Conservation (phyloP, 768 basidiomycete species). For the Gloeophyllum trabeum region DNA sequence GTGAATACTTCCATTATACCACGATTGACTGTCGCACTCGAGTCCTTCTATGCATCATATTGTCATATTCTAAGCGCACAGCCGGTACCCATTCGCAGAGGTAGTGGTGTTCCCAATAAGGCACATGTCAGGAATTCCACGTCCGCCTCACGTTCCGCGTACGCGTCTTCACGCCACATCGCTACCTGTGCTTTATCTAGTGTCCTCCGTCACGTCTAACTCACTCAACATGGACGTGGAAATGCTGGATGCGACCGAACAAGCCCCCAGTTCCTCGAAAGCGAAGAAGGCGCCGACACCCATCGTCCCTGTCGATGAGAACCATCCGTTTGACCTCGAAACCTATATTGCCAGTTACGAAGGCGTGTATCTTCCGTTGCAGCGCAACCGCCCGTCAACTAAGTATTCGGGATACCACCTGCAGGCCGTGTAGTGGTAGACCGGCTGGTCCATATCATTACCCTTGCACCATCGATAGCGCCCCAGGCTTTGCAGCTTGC, state of each 20-base stretch:
- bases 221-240: neutral
- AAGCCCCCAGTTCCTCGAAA: neutral
- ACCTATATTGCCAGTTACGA: constrained; percentile 66
- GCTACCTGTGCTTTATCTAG: too few relatives aligned
- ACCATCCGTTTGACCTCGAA: constrained; percentile 84
- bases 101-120: too few relatives aligned
- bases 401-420: too few relatives aligned
- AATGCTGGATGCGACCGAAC: neutral
- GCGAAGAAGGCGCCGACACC: neutral
- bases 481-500: constrained; percentile 63
- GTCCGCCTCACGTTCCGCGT: too few relatives aligned
- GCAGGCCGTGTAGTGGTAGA: constrained; percentile 70
- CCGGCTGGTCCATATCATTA: constrained; percentile 59
- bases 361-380: constrained; percentile 28
- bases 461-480: constrained; percentile 55
- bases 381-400: neutral
- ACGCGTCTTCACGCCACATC: too few relatives aligned
- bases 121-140: too few relatives aligned
- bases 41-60: too few relatives aligned
- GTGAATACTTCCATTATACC: too few relatives aligned
- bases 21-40: too few relatives aligned
- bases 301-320: constrained; percentile 42
- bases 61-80: too few relatives aligned
- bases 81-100: too few relatives aligned
- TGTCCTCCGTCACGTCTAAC: too few relatives aligned